A percentile compares a stretch with the other conserved stretches of the same genome.
Evolutionary conservation across 139 green algal species (phyloP).

Genomic region (Dunaliella sp.): DNA sequence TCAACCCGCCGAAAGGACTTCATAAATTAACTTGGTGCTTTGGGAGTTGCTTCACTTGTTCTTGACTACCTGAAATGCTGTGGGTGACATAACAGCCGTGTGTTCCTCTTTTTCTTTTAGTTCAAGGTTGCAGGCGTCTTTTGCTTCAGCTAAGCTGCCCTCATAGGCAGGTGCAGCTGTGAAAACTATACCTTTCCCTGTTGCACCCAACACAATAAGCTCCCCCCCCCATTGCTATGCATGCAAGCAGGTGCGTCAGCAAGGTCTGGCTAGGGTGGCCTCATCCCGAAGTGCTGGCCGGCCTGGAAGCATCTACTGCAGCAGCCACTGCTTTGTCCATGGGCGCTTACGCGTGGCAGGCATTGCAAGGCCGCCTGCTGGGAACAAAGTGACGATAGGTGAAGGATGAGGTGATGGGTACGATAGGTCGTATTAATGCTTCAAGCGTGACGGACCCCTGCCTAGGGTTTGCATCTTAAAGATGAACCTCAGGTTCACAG

Average conservation of each 20-base stretch:
- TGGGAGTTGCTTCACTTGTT: too few species aligned
- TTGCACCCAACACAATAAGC: neutral
- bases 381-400: neutral
- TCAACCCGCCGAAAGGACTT: too few species aligned
- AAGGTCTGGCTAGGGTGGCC: slow-evolving; percentile 60
- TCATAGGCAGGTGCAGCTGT: too few species aligned
- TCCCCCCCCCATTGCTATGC: neutral
- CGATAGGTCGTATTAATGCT: too few species aligned
- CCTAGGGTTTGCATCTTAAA: too few species aligned
- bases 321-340: slow-evolving; percentile 60
- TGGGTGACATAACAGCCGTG: neutral
- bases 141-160: neutral
- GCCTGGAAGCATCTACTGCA: slow-evolving; percentile 48
- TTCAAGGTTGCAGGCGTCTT: neutral
- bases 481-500: neutral
- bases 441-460: too few species aligned
- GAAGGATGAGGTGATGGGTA: neutral
- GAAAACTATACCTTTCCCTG: too few species aligned
- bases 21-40: too few species aligned
- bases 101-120: neutral
- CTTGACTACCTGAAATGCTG: too few species aligned
- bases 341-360: slow-evolving; percentile 49
- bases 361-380: neutral
- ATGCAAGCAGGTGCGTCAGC: neutral
- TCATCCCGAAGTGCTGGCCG: slow-evolving; percentile 12